Conservation (phyloP, 2,329 filamentous ascomycete genomes). For the Cercospora sojina region DNA sequence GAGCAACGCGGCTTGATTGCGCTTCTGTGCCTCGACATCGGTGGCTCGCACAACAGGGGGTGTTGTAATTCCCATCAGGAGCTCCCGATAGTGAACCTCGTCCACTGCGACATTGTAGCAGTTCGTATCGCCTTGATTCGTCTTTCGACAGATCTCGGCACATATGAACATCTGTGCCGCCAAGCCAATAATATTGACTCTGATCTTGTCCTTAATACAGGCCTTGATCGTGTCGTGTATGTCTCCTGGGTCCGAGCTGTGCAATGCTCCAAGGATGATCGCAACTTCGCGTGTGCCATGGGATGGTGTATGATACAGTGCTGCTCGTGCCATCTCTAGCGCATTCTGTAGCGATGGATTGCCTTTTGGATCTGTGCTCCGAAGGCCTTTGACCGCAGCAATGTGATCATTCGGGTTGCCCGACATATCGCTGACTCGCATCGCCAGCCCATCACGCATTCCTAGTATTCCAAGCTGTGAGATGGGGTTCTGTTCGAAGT, state of each 20-base stretch:
- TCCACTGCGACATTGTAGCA: slow-evolving; percentile 83
- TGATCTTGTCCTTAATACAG: slow-evolving; percentile 78
- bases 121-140: slow-evolving; percentile 74
- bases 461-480: slow-evolving; percentile 90
- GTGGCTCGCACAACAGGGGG: slow-evolving; percentile 73
- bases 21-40: slow-evolving; percentile 35
- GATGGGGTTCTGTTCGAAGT: slow-evolving; percentile 98
- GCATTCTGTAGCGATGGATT: slow-evolving; percentile 76
- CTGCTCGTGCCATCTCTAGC: slow-evolving; percentile 88
- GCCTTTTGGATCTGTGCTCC: slow-evolving; percentile 49
- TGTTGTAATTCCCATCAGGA: slow-evolving; percentile 85
- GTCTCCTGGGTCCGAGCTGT: slow-evolving; percentile 89
- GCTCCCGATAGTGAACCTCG: slow-evolving; percentile 81
- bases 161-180: slow-evolving; percentile 92
- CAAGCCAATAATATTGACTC: slow-evolving; percentile 84
- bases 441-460: slow-evolving; percentile 87
- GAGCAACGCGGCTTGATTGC: slow-evolving; percentile 61
- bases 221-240: slow-evolving; percentile 84
- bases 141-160: slow-evolving; percentile 80
- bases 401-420: slow-evolving; percentile 91
- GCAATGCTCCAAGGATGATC: slow-evolving; percentile 84
- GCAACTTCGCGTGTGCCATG: slow-evolving; percentile 93
- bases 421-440: slow-evolving; percentile 82
- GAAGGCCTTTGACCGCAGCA: slow-evolving; percentile 64
- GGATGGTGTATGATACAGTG: slow-evolving; percentile 86